Conservation (phyloP, 1,139 yeast species). For the Meyerozyma sp. region DNA sequence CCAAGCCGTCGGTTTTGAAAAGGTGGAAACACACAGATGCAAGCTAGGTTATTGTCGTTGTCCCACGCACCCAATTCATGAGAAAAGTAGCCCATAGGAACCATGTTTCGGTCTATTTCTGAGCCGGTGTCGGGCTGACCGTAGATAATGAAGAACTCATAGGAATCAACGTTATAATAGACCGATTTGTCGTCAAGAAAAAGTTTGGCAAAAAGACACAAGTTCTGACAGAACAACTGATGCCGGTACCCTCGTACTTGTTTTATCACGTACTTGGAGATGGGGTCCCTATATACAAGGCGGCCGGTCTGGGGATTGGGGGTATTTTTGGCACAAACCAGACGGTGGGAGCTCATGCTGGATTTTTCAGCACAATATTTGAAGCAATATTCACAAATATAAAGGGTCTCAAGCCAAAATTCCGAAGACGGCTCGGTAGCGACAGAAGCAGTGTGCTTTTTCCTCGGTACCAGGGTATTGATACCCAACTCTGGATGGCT, state of each 20-base stretch:
- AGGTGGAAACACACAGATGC: conserved; percentile 89
- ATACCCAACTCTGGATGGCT: conserved; percentile 6
- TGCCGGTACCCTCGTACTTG: conserved; percentile 61
- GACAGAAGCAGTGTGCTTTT: background rate
- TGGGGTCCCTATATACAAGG: conserved; percentile 59
- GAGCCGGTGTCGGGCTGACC: conserved; percentile 20
- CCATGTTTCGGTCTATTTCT: conserved; percentile 11
- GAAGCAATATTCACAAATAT: conserved; percentile 80
- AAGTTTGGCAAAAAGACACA: conserved; percentile 79
- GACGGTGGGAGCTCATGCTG: conserved; percentile 37
- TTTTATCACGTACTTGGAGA: conserved; percentile 45
- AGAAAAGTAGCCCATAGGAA: conserved; percentile 89
- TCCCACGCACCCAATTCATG: conserved; percentile 84
- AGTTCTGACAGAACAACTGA: conserved; percentile 69
- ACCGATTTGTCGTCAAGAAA: conserved; percentile 90
- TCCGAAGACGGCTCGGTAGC: conserved; percentile 4
- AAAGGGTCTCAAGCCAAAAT: conserved; percentile 56
- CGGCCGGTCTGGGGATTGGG: conserved; percentile 50
- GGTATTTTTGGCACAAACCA: conserved; percentile 37
- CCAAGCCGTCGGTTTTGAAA: conserved; percentile 80
- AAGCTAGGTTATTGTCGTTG: conserved; percentile 74
- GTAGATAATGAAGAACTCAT: conserved; percentile 73
- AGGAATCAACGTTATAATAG: conserved; percentile 70
- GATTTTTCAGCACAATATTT: conserved; percentile 54
- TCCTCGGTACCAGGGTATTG: conserved; percentile 1